These are phyloP conservation scores for Bromus sterilis DNA, from an alignment of 176 grass and related monocot genomes.

Conservation along the genomic window DNA sequence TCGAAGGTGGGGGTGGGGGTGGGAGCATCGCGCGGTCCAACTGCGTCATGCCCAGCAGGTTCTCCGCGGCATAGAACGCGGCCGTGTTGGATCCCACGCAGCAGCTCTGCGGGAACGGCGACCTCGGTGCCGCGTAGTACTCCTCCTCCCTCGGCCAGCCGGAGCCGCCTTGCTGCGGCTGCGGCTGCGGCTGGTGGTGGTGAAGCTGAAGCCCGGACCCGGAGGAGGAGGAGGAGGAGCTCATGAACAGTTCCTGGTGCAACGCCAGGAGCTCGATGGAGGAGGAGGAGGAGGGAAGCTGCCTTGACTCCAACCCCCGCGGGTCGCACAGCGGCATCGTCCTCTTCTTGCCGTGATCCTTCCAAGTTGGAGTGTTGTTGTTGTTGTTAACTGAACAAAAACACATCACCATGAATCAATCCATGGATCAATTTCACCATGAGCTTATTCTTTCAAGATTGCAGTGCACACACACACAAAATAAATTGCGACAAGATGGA, in stretches of 20 bases:
- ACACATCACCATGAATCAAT: not conserved
- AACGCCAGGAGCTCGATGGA: not conserved
- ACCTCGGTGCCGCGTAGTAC: not conserved
- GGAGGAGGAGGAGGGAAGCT: not conserved
- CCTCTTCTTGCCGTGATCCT: constrained; percentile 47
- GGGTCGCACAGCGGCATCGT: constrained; percentile 35
- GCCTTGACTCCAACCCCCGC: not conserved
- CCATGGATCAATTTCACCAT: not conserved
- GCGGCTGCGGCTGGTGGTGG: too few species aligned
- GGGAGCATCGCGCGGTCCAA: constrained; percentile 11
- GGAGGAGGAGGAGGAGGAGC: too few species aligned
- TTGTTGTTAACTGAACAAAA: constrained; percentile 12
- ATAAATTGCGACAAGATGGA: not conserved
- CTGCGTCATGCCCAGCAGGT: constrained; percentile 31
- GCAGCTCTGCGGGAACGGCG: constrained; percentile 8
- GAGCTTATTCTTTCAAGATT: not conserved
- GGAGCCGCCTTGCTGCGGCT: constrained; percentile 1
- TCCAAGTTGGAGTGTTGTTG: not conserved
- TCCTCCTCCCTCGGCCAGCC: constrained; percentile 1
- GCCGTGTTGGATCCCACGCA: constrained; percentile 34
- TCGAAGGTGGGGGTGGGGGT: too few species aligned
- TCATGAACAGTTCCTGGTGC: not conserved
- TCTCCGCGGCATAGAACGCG: constrained; percentile 51
- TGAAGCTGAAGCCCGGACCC: not conserved
- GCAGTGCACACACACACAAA: not conserved